phyloP scores from a whole-genome alignment of 306 rosid species.

The Comarum palustre region DNA sequence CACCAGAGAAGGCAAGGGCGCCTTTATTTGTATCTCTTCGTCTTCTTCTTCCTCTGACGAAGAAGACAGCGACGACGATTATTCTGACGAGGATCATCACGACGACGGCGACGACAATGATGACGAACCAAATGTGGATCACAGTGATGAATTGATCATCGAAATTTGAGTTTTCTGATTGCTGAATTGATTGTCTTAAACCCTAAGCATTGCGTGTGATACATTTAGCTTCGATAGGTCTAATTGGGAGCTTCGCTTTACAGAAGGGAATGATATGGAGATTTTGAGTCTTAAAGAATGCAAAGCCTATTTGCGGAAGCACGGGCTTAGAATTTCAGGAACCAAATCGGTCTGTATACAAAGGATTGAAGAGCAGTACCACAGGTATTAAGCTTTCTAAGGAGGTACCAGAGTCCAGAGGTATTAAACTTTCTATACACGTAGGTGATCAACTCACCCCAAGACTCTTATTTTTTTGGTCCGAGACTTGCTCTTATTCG shows the following conservation, averaged over 20 bases:
- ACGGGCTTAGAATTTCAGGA: constrained; percentile 61
- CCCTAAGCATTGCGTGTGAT: background rate
- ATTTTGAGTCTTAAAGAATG: constrained; percentile 51
- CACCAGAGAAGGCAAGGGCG: constrained; percentile 28
- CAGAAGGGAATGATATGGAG: constrained; percentile 46
- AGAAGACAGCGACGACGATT: constrained; percentile 13
- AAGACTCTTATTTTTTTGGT: background rate
- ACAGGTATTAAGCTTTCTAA: constrained; percentile 46
- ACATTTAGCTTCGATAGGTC: background rate
- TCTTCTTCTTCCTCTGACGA: constrained; percentile 10
- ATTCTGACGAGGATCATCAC: background rate
- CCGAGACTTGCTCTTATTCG: too few species aligned
- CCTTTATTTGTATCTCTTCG: constrained; percentile 37
- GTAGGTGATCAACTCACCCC: background rate
- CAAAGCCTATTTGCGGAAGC: constrained; percentile 62
- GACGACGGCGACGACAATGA: background rate
- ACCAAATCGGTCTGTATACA: constrained; percentile 53
- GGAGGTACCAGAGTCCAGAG: too few species aligned
- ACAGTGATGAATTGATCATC: background rate
- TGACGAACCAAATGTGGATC: background rate
- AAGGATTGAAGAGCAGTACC: constrained; percentile 61
- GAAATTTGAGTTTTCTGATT: background rate
- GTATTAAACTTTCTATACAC: constrained; percentile 22
- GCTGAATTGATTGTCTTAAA: background rate
- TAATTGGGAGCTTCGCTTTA: background rate